Percentiles rank a stretch among this genome's conserved stretches.
Evolutionary conservation across 1,139 yeast species (phyloP).

Genomic region (Blastobotrys elegans): DNA sequence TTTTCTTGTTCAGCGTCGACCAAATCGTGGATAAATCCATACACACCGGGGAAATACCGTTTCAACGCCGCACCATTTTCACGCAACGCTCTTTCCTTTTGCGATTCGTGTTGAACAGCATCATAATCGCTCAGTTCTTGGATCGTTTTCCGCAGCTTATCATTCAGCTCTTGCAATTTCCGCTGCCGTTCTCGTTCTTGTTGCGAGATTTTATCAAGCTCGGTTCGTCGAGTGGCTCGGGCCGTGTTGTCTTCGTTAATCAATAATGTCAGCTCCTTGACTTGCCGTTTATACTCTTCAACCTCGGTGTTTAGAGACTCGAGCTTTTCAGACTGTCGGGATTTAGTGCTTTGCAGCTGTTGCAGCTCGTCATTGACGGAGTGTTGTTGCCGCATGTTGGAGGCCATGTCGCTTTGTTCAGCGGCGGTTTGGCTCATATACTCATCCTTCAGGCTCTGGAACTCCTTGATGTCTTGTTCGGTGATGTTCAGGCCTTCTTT

Average conservation of each 20-base stretch:
- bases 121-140: constrained; percentile 63
- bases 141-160: constrained; percentile 60
- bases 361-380: constrained; percentile 27
- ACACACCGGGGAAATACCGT: constrained; percentile 73
- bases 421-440: constrained; percentile 36
- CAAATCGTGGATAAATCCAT: constrained; percentile 73
- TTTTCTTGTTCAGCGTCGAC: constrained; percentile 73
- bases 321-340: constrained; percentile 23
- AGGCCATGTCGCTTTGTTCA: constrained; percentile 29
- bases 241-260: constrained; percentile 30
- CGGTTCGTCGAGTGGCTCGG: constrained; percentile 37
- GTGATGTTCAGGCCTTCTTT: constrained; percentile 36
- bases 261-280: constrained; percentile 19
- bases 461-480: constrained; percentile 52
- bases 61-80: constrained; percentile 68
- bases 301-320: constrained; percentile 33
- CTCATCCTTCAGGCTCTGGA: constrained; percentile 53
- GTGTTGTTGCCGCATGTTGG: constrained; percentile 25
- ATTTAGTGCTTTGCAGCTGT: constrained; percentile 29
- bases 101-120: constrained; percentile 71
- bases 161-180: constrained; percentile 53
- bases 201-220: constrained; percentile 40
- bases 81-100: constrained; percentile 59
- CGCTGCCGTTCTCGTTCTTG: constrained; percentile 44
- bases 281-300: constrained; percentile 24